Base-by-base conservation (phyloP, 2,329 filamentous ascomycete genomes). In the Coniochaeta sp. region DNA sequence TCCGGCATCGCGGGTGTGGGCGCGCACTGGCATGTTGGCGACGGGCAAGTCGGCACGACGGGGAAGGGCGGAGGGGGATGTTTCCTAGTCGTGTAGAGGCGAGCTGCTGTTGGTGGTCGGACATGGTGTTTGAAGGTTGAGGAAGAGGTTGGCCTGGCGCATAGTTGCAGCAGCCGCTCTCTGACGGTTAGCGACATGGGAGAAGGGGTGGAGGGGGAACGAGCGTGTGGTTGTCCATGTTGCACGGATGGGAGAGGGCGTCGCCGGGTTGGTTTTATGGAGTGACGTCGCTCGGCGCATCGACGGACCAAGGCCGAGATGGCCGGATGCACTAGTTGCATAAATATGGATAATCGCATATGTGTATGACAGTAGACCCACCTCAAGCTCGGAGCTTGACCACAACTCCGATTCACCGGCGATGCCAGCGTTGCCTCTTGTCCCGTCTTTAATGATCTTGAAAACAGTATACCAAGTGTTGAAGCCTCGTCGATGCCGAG, bases 1-100 rank as follows among this genome's bases (percentile, higher is more conserved):
- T 81, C 75, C 1, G 88, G 88, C 76, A 89, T 81, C 14, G 74
- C 65, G 0, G 89, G 86, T 59, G 80, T 88, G 1, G 83, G 75
- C n/a, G 87, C 83, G 73, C 91, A 96, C 14, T 80, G 73, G 74
- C 92, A 96, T 64, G 85, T 90, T 64, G 91, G 86, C 38, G 86
- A 80, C 1, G 93, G 92, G 69, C 92, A 96, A 58, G 77, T 75
- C 60, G 73, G 67, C 33, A 83, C 75, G 0, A 76, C 81, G 11
- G 75, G 74, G 59, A 81, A 79, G 8, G 68, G 61, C 3, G 66
- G 66, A 16, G 73, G 67, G 22, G 69, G 67, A 24, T 56, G 44
- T 28, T 28, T 26, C 22, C 12, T 34, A 38, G 54, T 57, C 31
- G 54, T 36, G 26, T 57, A 34, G 33, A 4, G 11, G 19, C 34